These are phyloP conservation scores for Citrullus mucosospermus DNA, from an alignment of 306 rosid species.

Conservation along the genomic window DNA sequence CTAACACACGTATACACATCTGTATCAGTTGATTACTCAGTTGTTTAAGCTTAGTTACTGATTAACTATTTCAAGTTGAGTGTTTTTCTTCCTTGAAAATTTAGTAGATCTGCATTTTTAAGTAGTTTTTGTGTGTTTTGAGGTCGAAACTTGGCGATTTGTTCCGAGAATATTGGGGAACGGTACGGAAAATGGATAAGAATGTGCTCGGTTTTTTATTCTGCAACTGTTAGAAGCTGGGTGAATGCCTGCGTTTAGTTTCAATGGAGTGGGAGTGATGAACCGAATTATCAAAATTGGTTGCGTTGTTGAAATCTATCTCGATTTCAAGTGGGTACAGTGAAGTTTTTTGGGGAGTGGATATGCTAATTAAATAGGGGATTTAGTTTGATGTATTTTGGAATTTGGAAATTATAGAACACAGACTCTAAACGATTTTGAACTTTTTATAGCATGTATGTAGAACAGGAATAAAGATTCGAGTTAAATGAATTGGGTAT, in stretches of 20 bases:
- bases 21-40: background rate
- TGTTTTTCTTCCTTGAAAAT: background rate
- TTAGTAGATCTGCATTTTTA: constrained; percentile 8
- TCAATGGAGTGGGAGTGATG: background rate
- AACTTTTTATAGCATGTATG: background rate
- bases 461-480: background rate
- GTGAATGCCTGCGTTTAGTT: background rate
- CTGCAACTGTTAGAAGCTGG: background rate
- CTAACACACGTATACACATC: background rate
- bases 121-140: background rate
- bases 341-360: background rate
- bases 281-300: background rate
- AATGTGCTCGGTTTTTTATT: background rate
- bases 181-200: background rate
- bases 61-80: background rate
- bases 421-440: background rate
- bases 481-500: background rate
- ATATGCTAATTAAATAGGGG: background rate
- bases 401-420: background rate
- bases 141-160: background rate
- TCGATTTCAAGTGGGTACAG: background rate
- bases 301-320: background rate
- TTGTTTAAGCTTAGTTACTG: background rate
- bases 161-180: background rate
- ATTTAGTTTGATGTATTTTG: background rate